Evolutionary conservation across 2,329 filamentous ascomycete genomes (phyloP).

Genomic region (Elsinoe perseae): DNA sequence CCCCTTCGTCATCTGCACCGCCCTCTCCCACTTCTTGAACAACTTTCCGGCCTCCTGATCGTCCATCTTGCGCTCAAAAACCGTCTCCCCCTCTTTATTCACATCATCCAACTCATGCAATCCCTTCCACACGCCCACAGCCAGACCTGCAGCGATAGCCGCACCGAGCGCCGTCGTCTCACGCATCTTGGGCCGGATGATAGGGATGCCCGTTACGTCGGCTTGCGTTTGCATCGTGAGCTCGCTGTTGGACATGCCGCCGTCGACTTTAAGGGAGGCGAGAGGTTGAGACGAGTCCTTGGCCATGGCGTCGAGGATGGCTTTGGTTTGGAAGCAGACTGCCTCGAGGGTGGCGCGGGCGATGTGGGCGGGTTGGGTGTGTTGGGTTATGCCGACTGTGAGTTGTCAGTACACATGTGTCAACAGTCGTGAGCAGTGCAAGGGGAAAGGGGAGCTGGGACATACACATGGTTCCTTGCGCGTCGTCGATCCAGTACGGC

Average conservation of each 20-base stretch:
- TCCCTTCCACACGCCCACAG: slow-evolving; percentile 67
- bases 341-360: slow-evolving; percentile 84
- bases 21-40: slow-evolving; percentile 66
- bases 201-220: slow-evolving; percentile 73
- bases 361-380: slow-evolving; percentile 78
- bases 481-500: slow-evolving; percentile 91
- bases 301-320: slow-evolving; percentile 87
- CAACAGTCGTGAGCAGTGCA: not conserved
- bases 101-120: slow-evolving; percentile 67
- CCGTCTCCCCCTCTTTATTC: slow-evolving; percentile 60
- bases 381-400: slow-evolving; percentile 41
- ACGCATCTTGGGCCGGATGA: slow-evolving; percentile 78
- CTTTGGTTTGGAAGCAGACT: slow-evolving; percentile 86
- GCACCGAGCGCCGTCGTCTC: slow-evolving; percentile 85
- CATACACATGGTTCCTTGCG: slow-evolving; percentile 75
- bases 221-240: slow-evolving; percentile 89
- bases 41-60: slow-evolving; percentile 52
- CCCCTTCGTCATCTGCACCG: slow-evolving; percentile 70
- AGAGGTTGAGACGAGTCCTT: slow-evolving; percentile 72
- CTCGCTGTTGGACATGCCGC: slow-evolving; percentile 81
- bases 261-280: slow-evolving; percentile 71
- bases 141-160: slow-evolving; percentile 82
- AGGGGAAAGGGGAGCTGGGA: slow-evolving; percentile 18
- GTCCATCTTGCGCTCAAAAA: slow-evolving; percentile 61
- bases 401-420: not conserved